A percentile compares a stretch with the other conserved stretches of the same genome.
Evolutionary conservation across 176 grass and related monocot species (phyloP).

Genomic region (Ensete ventricosum): DNA sequence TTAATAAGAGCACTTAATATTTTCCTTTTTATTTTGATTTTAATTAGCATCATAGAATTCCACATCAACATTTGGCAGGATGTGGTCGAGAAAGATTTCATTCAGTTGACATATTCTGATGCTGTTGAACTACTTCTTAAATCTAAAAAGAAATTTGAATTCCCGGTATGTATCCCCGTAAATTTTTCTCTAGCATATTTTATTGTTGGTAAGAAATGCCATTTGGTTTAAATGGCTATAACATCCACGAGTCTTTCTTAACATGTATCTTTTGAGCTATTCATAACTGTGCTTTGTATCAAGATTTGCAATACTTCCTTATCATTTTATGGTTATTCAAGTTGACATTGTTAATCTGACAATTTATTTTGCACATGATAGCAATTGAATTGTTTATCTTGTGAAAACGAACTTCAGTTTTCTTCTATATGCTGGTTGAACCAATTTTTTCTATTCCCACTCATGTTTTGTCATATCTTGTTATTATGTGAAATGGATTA

Average conservation of each 20-base stretch:
- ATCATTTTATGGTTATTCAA: background rate
- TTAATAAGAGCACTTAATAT: constrained; percentile 5
- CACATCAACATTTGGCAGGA: constrained; percentile 29
- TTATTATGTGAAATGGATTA: background rate
- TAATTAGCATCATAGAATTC: background rate
- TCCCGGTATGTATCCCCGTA: constrained; percentile 46
- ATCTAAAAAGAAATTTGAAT: constrained; percentile 86
- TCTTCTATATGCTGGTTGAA: background rate
- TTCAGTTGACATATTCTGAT: constrained; percentile 94
- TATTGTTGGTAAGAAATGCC: background rate
- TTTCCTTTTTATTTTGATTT: background rate
- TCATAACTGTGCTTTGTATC: background rate
- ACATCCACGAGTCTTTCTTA: background rate
- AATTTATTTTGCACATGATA: background rate
- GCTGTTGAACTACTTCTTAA: constrained; percentile 74
- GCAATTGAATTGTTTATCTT: background rate
- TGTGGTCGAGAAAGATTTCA: constrained; percentile 81
- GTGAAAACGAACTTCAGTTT: background rate
- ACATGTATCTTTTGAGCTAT: background rate
- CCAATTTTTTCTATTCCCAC: background rate
- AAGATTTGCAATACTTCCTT: background rate
- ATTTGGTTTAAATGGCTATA: background rate
- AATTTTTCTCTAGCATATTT: background rate
- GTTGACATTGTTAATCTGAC: background rate
- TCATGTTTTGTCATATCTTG: background rate